Evolutionary conservation across 257 asterid species (phyloP).

Genomic region (Fraxinus anomala): DNA sequence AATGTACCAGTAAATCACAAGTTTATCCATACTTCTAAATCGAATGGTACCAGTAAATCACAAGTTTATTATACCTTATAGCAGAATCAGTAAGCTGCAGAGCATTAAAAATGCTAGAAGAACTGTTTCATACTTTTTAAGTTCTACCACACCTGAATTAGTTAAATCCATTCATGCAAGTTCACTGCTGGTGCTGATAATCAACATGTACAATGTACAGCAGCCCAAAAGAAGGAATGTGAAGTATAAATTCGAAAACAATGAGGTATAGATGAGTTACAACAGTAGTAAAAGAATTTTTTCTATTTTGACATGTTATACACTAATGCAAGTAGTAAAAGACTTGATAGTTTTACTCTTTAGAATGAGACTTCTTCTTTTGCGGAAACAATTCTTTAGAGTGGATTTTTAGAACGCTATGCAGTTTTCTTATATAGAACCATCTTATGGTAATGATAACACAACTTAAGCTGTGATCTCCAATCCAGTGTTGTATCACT

Average conservation of each 20-base stretch:
- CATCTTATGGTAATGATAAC: neutral
- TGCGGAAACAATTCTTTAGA: neutral
- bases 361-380: neutral
- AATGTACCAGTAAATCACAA: neutral
- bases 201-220: neutral
- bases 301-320: neutral
- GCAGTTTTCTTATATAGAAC: neutral
- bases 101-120: neutral
- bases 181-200: constrained; percentile 6
- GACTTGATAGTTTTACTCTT: neutral
- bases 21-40: neutral
- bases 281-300: neutral
- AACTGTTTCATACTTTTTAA: neutral
- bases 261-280: neutral
- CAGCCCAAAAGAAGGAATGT: neutral
- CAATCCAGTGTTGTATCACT: neutral
- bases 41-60: neutral
- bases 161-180: neutral
- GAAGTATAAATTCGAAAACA: neutral
- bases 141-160: neutral
- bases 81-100: neutral
- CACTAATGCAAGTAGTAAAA: neutral
- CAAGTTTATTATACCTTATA: neutral
- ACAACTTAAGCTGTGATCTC: neutral
- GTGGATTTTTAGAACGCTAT: neutral